Percentiles rank a stretch among this genome's conserved stretches.
These are phyloP conservation scores for Stephanodiscus triporus DNA, from an alignment of 108 stramenopile species.

Conservation along the genomic window DNA sequence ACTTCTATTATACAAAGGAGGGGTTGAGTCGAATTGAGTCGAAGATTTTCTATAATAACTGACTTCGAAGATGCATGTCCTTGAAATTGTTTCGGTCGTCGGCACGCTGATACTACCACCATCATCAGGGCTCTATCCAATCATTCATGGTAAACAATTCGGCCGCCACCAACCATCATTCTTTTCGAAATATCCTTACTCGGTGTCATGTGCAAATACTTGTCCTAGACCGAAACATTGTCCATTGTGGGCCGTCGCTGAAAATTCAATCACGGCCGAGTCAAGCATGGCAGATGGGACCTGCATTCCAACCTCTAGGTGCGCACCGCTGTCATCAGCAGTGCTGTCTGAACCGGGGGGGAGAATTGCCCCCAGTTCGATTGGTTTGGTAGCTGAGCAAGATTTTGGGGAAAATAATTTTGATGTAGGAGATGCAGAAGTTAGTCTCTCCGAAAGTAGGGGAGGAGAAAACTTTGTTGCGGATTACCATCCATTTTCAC, in stretches of 20 bases:
- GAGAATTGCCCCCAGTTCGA: constrained; percentile 16
- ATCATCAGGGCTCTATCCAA: constrained; percentile 1
- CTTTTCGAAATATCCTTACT: neutral
- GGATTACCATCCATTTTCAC: neutral
- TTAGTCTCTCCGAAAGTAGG: no score
- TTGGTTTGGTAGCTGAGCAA: constrained; percentile 12
- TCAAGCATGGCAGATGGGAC: neutral
- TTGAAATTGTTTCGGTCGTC: constrained; percentile 3
- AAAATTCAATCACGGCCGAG: constrained; percentile 11
- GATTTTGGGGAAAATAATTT: no score
- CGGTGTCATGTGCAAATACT: neutral
- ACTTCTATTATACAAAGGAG: no score
- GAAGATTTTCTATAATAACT: neutral
- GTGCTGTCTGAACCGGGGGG: constrained; percentile 24
- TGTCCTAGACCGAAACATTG: neutral
- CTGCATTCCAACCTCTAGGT: neutral
- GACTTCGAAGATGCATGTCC: constrained; percentile 1
- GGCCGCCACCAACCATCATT: neutral
- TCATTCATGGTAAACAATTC: neutral
- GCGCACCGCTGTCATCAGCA: constrained; percentile 11
- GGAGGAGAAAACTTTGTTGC: neutral
- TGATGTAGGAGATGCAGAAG: no score
- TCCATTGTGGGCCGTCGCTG: constrained; percentile 10
- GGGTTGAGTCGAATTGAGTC: no score
- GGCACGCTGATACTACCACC: constrained; percentile 6